phyloP scores from a whole-genome alignment of 345 rosid genomes.

The Turnera subulata region DNA sequence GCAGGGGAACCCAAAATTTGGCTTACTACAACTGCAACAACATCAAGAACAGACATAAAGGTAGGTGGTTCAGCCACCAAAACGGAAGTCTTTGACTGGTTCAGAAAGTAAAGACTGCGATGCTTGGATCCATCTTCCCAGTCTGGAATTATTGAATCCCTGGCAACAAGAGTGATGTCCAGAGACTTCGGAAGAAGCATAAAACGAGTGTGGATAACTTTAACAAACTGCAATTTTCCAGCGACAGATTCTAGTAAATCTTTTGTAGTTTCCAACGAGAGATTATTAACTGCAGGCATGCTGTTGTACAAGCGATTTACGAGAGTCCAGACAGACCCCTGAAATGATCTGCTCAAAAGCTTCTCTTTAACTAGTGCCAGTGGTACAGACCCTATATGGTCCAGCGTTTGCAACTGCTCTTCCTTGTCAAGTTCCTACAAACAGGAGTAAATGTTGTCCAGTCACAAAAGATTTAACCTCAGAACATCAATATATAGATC shows the following conservation, averaged over 20 bases:
- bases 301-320: conserved; percentile 34
- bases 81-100: conserved; percentile 48
- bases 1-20: conserved; percentile 70
- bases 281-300: conserved; percentile 27
- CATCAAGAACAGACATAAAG: conserved; percentile 65
- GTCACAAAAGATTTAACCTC: conserved; percentile 2
- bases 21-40: conserved; percentile 72
- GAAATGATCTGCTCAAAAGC: conserved; percentile 63
- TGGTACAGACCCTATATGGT: conserved; percentile 55
- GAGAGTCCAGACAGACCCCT: conserved; percentile 60
- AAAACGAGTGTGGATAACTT: conserved; percentile 61
- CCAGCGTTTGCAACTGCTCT: conserved; percentile 49
- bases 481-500: conserved; percentile 1
- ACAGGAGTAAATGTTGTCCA: conserved; percentile 6
- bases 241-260: conserved; percentile 53
- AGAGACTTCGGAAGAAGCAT: conserved; percentile 57
- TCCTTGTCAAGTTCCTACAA: conserved; percentile 62
- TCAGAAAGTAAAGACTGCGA: conserved; percentile 59
- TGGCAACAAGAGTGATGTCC: conserved; percentile 56
- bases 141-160: conserved; percentile 53
- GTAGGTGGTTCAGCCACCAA: conserved; percentile 82
- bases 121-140: conserved; percentile 60
- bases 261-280: conserved; percentile 40
- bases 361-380: conserved; percentile 46
- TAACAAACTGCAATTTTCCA: conserved; percentile 69